A percentile compares a stretch with the other conserved stretches of the same genome.
These are phyloP conservation scores for Cubamyces lactineus DNA, from an alignment of 768 basidiomycete species.

Conservation along the genomic window DNA sequence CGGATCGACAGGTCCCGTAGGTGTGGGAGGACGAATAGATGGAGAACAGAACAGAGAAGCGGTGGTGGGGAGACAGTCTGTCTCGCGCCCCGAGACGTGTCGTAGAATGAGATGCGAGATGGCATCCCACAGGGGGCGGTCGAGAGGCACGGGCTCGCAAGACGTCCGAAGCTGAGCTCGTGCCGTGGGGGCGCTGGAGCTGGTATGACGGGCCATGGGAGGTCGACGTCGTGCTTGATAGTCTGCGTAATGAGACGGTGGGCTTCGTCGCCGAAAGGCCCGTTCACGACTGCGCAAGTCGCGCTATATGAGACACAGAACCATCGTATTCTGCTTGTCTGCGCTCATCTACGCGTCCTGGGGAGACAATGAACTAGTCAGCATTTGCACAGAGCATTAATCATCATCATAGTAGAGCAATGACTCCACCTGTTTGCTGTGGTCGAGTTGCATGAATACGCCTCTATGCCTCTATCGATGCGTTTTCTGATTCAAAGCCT, in stretches of 20 bases:
- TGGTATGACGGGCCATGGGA: background rate
- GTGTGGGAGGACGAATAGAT: background rate
- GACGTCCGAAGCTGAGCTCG: slow-evolving; percentile 1
- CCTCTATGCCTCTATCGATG: no score
- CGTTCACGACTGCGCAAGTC: background rate
- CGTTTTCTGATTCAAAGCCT: no score
- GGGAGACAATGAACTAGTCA: no score
- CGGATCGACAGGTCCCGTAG: slow-evolving; percentile 15
- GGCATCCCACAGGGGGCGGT: slow-evolving; percentile 11
- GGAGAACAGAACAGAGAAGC: slow-evolving; percentile 12
- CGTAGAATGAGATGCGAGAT: slow-evolving; percentile 12
- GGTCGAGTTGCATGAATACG: no score
- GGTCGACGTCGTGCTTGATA: no score
- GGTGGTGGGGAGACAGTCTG: background rate
- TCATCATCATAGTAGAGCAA: no score
- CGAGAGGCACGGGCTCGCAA: background rate
- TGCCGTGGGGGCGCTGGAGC: slow-evolving; percentile 2
- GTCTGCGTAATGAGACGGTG: background rate
- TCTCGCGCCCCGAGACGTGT: slow-evolving; percentile 19
- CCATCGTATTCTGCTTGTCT: background rate
- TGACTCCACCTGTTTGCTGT: no score
- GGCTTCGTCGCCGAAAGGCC: background rate
- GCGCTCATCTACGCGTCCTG: no score
- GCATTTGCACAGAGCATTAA: no score
- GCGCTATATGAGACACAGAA: slow-evolving; percentile 3